Evolutionary conservation across 2,329 filamentous ascomycete genomes (phyloP), one percentile per base, ranked within the genome.

Genomic region (Raffaelea ambrosiae): DNA sequence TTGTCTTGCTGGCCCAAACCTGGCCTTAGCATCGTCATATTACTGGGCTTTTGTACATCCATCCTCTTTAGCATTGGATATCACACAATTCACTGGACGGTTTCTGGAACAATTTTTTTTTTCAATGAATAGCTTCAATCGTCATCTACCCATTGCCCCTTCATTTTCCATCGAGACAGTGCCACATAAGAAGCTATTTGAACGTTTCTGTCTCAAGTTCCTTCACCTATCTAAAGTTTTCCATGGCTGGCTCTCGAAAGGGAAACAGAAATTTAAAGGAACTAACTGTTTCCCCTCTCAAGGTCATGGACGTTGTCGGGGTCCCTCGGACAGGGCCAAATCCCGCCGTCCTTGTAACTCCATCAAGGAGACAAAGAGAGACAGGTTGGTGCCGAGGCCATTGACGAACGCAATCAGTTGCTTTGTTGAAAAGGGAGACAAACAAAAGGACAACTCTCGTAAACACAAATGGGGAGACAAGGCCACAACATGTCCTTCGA

Each of bases 61-160:
- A 9, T 33, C 31, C 9, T 16, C 31, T 33, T 33, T 33, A 9
- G 16, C 31, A 9, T 33, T 33, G 9, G 9, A 33, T 9, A 8
- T 40, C 18, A 11, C 40, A 41, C 40, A 41, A n/a, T 21, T 23
- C 38, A 33, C 38, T n/a, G 5, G 16, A 19, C 29, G 3, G 1
- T 14, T 39, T n/a, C n/a, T 11, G 29, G 26, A n/a, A n/a, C 20
- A 13, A 14, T 9, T 36, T 8, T 18, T 21, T 31, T 36, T 19
- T 45, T 36, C 56, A 57, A 62, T 63, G 64, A 62, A 67, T 73
- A 73, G 70, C 73, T 74, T 76, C 73, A 71, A 73, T 57, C 58
- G 71, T 68, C 71, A 49, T 73, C 73, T 74, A 74, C 63, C 59
- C 63, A 60, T 54, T 53, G 47, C 35, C 26, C 26, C 26, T 29